phyloP scores from a whole-genome alignment of 129 eudicot genomes.

The Flaveria ramosissima region DNA sequence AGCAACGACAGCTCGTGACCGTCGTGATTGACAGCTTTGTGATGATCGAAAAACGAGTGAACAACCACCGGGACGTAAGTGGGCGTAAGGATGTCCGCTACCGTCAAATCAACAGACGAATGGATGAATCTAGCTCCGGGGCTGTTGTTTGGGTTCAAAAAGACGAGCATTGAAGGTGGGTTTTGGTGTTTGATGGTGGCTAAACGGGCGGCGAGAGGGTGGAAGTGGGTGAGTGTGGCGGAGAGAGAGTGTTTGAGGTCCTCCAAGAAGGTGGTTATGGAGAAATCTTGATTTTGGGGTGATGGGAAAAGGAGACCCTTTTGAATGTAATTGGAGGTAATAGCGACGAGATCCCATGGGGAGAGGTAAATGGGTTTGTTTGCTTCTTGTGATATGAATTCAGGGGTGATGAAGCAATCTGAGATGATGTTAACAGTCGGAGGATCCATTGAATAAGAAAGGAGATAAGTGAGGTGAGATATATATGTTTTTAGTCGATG shows the following conservation, averaged over 20 bases:
- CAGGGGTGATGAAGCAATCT: conserved; percentile 25
- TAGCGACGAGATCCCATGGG: conserved; percentile 20
- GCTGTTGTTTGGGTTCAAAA: no score
- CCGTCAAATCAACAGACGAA: no score
- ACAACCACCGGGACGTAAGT: no score
- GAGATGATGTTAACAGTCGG: conserved; percentile 9
- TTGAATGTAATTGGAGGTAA: conserved; percentile 37
- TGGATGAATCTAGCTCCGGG: no score
- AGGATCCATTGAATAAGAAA: conserved; percentile 1
- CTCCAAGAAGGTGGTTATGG: conserved; percentile 27
- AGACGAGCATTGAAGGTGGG: no score
- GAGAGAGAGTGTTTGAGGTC: conserved; percentile 50
- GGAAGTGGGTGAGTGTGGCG: conserved; percentile 46
- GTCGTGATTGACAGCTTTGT: no score
- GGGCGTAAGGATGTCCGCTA: no score
- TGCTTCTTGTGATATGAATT: conserved; percentile 23
- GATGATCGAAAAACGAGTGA: no score
- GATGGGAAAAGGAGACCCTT: conserved; percentile 46
- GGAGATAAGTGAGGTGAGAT: no score
- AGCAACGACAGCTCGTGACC: no score
- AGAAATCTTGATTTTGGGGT: conserved; percentile 23
- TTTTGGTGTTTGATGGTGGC: conserved; percentile 35
- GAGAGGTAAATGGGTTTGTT: conserved; percentile 21
- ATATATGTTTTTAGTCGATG: no score
- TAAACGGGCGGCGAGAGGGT: conserved; percentile 58